phyloP scores from a whole-genome alignment of 2,329 filamentous ascomycete species.

The Sporothrix euskadiensis region DNA sequence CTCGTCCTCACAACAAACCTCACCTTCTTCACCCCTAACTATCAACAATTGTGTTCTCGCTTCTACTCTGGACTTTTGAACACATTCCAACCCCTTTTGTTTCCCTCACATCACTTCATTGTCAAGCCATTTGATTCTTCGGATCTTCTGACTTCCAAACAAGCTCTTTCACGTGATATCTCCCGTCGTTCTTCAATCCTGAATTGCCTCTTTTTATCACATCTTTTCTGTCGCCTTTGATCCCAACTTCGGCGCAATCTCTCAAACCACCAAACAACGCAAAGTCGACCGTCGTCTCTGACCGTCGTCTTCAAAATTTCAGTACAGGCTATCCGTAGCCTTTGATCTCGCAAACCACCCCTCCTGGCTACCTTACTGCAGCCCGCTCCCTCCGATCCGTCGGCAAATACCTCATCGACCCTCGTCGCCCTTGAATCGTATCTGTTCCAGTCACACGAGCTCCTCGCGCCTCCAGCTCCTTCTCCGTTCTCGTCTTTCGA shows the following conservation, averaged over 20 bases:
- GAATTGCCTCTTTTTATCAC: constrained; percentile 7
- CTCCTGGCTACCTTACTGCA: constrained; percentile 27
- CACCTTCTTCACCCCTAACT: neutral
- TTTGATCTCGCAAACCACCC: constrained; percentile 14
- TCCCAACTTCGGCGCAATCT: neutral
- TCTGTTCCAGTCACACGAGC: constrained; percentile 6
- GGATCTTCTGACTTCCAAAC: neutral
- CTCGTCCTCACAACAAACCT: neutral
- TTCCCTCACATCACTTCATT: neutral
- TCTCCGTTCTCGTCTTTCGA: constrained; percentile 25
- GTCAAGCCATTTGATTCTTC: neutral
- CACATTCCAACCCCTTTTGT: neutral
- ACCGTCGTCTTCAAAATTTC: neutral
- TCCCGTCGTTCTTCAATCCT: neutral
- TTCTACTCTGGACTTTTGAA: neutral
- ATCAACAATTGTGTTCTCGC: neutral
- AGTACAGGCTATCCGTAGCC: neutral
- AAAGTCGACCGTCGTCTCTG: neutral
- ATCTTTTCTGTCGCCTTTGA: neutral
- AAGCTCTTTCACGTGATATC: constrained; percentile 23
- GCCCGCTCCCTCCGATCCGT: neutral
- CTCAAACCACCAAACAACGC: neutral
- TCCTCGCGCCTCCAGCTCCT: neutral
- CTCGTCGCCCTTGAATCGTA: neutral
- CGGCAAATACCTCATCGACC: neutral